Evolutionary conservation across 768 basidiomycete genomes (phyloP), one percentile per base, ranked within the genome.

Genomic region (Tricholoma furcatifolium): DNA sequence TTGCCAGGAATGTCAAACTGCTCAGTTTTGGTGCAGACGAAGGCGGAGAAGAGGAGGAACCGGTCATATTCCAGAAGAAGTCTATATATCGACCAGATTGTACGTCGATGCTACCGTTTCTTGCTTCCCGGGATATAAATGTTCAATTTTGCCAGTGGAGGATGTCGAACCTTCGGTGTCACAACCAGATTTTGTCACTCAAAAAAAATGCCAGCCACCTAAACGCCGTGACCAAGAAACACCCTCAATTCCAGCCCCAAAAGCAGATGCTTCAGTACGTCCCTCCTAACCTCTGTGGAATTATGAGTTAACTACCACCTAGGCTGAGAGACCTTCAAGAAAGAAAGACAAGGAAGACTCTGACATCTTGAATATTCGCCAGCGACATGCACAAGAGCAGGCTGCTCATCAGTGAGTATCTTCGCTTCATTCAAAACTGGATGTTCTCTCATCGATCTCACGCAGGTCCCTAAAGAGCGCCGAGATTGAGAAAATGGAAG

Each of bases 401-500:
- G 76, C 77, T 17, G 78, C 82, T 2, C 74, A 73, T 41, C 81
- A 79, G 90, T 91, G 58, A 38, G 77, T 60, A 17, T 20, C 41
- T 6, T 31, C 1, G 3, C 7, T 43, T 17, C n/a, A 14, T 24
- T 8, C 14, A 23, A 14, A 50, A 36, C 17, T 42, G 17, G 18
- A 52, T 23, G 10, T 39, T 31, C 20, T 38, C 54, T 44, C 15
- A 51, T 27, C 17, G 9, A 23, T 8, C 12, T 12, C 7, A 9
- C n/a, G 9, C 34, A 93, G 88, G 47, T 76, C 77, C 31, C 69
- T 79, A 10, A 87, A 89, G 18, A 81, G 86, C 62, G 75, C 82
- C 6, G 85, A 93, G 65, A 91, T 97, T 46, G 86, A 85, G 60
- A 86, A 81, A 61, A 91, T 98, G 85, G 92, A 98, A 67, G 84